Percentiles rank a stretch among this genome's conserved stretches.
phyloP scores from a whole-genome alignment of 345 rosid species.

The Populus ilicifolia region DNA sequence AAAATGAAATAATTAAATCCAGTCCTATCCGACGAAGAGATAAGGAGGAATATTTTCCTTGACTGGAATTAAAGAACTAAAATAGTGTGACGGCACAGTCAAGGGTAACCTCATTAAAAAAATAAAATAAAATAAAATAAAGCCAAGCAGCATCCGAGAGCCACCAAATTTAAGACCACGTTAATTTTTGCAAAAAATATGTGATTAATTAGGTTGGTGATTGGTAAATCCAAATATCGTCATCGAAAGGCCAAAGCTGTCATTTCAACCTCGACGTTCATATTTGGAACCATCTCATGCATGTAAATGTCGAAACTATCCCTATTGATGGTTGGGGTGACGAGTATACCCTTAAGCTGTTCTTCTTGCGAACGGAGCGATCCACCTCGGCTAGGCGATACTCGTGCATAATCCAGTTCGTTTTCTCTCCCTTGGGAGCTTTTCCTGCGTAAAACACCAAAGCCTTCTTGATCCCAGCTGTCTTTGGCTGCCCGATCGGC shows the following conservation, averaged over 20 bases:
- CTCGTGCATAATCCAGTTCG: constrained; percentile 99
- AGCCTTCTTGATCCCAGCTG: constrained; percentile 86
- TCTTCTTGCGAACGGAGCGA: constrained; percentile 75
- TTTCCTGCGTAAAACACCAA: constrained; percentile 84
- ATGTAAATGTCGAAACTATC: constrained; percentile 1
- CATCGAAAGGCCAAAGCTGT: constrained; percentile 11
- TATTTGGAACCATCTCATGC: not conserved
- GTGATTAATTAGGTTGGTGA: not conserved
- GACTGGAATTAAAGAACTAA: not conserved
- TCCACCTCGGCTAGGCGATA: constrained; percentile 90
- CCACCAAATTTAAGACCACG: not conserved
- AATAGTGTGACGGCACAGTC: not conserved
- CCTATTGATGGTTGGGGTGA: not conserved
- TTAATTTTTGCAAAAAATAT: not conserved
- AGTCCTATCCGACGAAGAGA: not conserved
- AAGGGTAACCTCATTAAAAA: not conserved
- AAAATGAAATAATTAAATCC: not conserved
- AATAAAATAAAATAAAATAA: too few species aligned
- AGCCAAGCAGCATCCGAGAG: not conserved
- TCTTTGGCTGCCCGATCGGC: constrained; percentile 77
- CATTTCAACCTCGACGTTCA: not conserved
- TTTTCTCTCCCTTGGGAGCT: constrained; percentile 82
- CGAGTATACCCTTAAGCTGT: constrained; percentile 69
- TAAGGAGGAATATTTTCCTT: constrained; percentile 26
- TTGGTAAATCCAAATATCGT: not conserved